Conservation (phyloP, 305 asterid genomes). For the Coffea humblotiana region DNA sequence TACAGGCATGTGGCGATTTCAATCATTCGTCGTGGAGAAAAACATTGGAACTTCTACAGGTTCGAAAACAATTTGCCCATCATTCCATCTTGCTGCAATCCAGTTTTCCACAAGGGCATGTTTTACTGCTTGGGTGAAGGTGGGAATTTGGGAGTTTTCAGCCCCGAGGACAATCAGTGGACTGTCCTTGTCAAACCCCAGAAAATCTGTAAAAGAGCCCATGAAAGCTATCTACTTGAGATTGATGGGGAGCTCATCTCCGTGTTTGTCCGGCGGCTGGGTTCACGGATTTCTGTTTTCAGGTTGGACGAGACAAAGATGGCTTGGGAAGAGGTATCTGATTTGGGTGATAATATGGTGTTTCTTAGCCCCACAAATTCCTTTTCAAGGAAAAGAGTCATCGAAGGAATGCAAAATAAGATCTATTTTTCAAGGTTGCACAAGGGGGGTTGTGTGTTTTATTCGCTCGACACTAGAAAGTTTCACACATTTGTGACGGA, state of each 20-base stretch:
- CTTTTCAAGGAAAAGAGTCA: neutral
- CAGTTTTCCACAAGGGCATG: slow-evolving; percentile 1
- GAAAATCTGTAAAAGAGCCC: too few species aligned
- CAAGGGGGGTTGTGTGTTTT: neutral
- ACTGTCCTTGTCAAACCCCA: neutral
- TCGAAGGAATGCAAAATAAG: neutral
- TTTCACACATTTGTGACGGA: neutral
- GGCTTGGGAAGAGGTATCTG: neutral
- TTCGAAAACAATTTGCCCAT: neutral
- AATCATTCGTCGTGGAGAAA: neutral
- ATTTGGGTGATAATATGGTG: neutral
- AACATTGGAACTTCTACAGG: neutral
- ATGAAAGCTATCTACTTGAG: neutral
- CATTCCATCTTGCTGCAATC: neutral
- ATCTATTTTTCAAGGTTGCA: slow-evolving; percentile 1
- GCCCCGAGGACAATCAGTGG: neutral
- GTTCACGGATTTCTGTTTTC: neutral
- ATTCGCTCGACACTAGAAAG: neutral
- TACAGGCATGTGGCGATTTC: neutral
- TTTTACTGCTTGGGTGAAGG: neutral
- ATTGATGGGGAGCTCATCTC: neutral
- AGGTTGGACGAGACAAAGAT: neutral
- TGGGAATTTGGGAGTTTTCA: neutral
- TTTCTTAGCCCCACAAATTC: neutral
- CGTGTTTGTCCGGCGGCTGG: neutral